Percentiles rank a stretch among this genome's conserved stretches.
Evolutionary conservation across 2,329 filamentous ascomycete genomes (phyloP).

Genomic region (Colletotrichum orbiculare): DNA sequence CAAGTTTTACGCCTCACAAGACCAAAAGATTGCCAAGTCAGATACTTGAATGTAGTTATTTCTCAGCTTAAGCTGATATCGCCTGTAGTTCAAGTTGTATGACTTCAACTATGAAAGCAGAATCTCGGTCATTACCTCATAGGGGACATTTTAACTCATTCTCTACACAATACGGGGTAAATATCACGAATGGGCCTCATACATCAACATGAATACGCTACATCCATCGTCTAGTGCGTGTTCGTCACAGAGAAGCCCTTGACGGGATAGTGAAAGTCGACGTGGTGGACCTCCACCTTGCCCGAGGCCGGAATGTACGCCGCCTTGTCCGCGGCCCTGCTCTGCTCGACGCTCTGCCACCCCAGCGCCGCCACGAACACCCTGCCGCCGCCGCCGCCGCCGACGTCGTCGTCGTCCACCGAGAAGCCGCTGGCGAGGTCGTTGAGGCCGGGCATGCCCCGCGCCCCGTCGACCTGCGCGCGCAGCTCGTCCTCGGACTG

Average conservation of each 20-base stretch:
- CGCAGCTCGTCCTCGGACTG: conserved; percentile 25
- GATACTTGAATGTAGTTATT: too few relatives aligned
- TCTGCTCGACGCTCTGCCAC: conserved; percentile 29
- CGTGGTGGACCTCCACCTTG: conserved; percentile 24
- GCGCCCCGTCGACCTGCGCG: conserved; percentile 22
- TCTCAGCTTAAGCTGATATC: too few relatives aligned
- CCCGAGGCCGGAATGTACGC: conserved; percentile 16
- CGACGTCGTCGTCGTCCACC: background rate
- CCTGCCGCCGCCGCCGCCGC: conserved; percentile 13
- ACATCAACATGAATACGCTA: background rate
- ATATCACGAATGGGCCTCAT: too few relatives aligned
- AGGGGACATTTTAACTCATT: too few relatives aligned
- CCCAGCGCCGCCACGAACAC: conserved; percentile 30
- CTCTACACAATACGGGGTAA: too few relatives aligned
- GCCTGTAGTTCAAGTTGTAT: too few relatives aligned
- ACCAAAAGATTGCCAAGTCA: too few relatives aligned
- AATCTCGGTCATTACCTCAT: too few relatives aligned
- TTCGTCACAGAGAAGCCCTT: conserved; percentile 32
- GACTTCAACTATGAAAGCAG: too few relatives aligned
- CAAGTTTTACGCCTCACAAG: too few relatives aligned
- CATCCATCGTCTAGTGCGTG: conserved; percentile 10
- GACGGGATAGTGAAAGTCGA: conserved; percentile 31
- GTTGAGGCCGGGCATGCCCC: conserved; percentile 18
- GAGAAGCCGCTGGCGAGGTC: conserved; percentile 27
- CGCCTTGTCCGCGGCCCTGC: conserved; percentile 30